Evolutionary conservation across 2,329 filamentous ascomycete genomes (phyloP).

Genomic region (Talaromyces sp.): DNA sequence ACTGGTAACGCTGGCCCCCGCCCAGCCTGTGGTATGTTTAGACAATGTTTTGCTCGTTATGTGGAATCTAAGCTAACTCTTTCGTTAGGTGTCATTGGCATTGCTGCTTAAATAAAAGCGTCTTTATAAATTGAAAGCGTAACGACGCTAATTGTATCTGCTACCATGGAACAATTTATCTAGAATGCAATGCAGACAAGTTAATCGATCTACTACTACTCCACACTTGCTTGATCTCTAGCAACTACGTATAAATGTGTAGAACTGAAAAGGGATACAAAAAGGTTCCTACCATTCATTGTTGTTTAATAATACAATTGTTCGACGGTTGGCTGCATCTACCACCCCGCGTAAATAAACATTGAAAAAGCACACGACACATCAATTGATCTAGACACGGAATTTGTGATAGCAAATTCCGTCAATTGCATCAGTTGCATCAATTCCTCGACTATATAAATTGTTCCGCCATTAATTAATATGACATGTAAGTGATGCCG

Average conservation of each 20-base stretch:
- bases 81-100: conserved; percentile 75
- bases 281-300: background rate
- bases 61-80: background rate
- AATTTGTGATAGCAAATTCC: too few species aligned
- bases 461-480: background rate
- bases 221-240: too few species aligned
- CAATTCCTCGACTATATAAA: background rate
- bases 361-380: background rate
- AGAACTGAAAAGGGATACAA: too few species aligned
- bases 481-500: too few species aligned
- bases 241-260: too few species aligned
- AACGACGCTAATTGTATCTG: background rate
- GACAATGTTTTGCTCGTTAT: background rate
- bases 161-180: conserved; percentile 1
- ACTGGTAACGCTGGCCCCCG: conserved; percentile 92
- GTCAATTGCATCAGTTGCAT: background rate
- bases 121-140: conserved; percentile 1
- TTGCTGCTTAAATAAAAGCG: conserved; percentile 59
- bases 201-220: background rate
- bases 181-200: conserved; percentile 7
- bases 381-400: background rate
- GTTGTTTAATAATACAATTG: background rate
- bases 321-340: background rate
- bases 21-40: conserved; percentile 80
- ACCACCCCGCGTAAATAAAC: background rate